These are phyloP conservation scores for Fomitopsis palustris DNA, from an alignment of 1,284 basidiomycete species.

Conservation along the genomic window DNA sequence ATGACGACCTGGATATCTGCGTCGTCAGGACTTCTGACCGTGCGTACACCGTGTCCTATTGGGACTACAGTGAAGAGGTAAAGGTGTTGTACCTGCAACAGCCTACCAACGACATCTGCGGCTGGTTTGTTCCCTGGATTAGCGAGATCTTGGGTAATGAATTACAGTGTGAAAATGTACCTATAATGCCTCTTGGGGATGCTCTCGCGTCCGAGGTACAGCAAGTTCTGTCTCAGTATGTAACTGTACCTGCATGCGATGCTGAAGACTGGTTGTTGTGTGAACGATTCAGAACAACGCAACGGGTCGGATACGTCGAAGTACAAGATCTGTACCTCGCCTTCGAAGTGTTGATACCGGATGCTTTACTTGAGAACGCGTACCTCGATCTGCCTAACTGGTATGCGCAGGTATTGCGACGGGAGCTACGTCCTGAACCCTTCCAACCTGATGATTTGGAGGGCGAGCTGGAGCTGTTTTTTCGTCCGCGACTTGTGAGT, in stretches of 20 bases:
- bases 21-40: neutral
- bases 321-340: constrained; percentile 5
- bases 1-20: neutral
- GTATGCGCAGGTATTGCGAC: neutral
- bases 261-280: neutral
- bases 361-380: neutral
- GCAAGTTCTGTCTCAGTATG: neutral
- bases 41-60: neutral
- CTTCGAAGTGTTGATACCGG: neutral
- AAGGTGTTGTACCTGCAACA: neutral
- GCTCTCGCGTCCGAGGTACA: neutral
- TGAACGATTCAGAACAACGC: neutral
- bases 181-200: neutral
- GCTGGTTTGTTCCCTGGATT: neutral
- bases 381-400: constrained; percentile 9
- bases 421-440: neutral
- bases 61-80: neutral
- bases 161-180: neutral
- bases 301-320: neutral
- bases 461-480: constrained; percentile 3
- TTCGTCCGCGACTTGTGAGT: neutral
- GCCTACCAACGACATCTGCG: neutral
- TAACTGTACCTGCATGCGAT: neutral
- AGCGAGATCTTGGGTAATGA: neutral
- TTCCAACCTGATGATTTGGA: constrained; percentile 1